Conservation (phyloP, 1,139 yeast genomes). For the Blastobotrys capitulatus region DNA sequence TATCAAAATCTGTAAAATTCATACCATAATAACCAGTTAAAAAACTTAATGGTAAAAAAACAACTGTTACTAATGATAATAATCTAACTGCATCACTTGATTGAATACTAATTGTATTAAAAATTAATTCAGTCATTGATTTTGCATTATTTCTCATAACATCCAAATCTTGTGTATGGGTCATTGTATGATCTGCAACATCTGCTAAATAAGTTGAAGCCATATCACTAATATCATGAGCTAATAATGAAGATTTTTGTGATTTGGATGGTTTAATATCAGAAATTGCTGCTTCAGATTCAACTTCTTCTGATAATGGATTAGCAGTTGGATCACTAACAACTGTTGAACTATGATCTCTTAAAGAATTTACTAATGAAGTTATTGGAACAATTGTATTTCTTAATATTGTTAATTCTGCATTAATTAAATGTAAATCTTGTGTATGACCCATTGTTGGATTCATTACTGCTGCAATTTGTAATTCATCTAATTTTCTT, state of each 20-base stretch:
- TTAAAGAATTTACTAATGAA: constrained; percentile 40
- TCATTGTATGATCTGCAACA: constrained; percentile 47
- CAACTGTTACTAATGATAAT: constrained; percentile 47
- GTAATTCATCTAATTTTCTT: constrained; percentile 42
- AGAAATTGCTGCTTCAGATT: constrained; percentile 3
- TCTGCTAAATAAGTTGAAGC: constrained; percentile 46
- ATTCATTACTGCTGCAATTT: constrained; percentile 43
- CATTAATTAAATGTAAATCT: constrained; percentile 46
- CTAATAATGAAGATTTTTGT: not conserved
- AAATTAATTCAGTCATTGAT: constrained; percentile 44
- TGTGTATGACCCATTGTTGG: constrained; percentile 48
- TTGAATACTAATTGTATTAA: constrained; percentile 49
- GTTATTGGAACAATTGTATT: constrained; percentile 43
- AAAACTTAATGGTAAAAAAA: constrained; percentile 49
- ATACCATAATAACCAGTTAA: constrained; percentile 56
- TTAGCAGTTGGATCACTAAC: constrained; percentile 7
- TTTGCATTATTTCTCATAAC: constrained; percentile 47
- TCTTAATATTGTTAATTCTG: constrained; percentile 44
- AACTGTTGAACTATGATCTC: constrained; percentile 33
- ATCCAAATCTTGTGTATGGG: constrained; percentile 47
- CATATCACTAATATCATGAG: constrained; percentile 29
- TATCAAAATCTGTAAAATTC: constrained; percentile 48
- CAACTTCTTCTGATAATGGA: constrained; percentile 5
- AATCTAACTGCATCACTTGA: constrained; percentile 48
- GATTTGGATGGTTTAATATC: constrained; percentile 1